phyloP scores from a whole-genome alignment of 2,329 filamentous ascomycete species.

The Xylariaceae sp. region DNA sequence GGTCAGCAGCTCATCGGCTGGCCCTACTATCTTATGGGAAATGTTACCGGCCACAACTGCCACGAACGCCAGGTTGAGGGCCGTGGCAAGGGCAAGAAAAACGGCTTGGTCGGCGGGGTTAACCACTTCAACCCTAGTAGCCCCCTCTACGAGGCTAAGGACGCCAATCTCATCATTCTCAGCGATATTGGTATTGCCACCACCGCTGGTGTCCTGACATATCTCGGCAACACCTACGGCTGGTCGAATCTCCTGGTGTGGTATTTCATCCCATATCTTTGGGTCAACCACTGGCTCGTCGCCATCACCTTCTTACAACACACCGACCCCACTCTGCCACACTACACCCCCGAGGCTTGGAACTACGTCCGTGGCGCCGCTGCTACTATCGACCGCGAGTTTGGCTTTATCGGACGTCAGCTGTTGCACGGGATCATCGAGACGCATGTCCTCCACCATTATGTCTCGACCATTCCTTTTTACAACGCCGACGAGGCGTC shows the following conservation, averaged over 20 bases:
- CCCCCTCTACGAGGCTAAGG: slow-evolving; percentile 87
- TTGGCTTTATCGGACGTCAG: slow-evolving; percentile 88
- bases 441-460: slow-evolving; percentile 97
- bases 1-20: slow-evolving; percentile 88
- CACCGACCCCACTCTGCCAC: slow-evolving; percentile 89
- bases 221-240: slow-evolving; percentile 73
- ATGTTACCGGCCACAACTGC: slow-evolving; percentile 94
- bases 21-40: slow-evolving; percentile 86
- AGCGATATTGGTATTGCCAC: slow-evolving; percentile 79
- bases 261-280: slow-evolving; percentile 93
- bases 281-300: slow-evolving; percentile 99
- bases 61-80: slow-evolving; percentile 90
- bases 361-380: slow-evolving; percentile 91
- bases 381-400: slow-evolving; percentile 94
- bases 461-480: slow-evolving; percentile 92
- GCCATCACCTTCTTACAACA: slow-evolving; percentile 97
- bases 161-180: slow-evolving; percentile 79
- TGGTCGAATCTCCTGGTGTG: slow-evolving; percentile 85
- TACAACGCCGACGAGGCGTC: slow-evolving; percentile 93
- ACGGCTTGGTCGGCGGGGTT: slow-evolving; percentile 74
- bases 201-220: slow-evolving; percentile 57
- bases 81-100: slow-evolving; percentile 86
- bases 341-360: slow-evolving; percentile 85
- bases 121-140: slow-evolving; percentile 92
- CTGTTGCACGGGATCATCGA: slow-evolving; percentile 95